Evolutionary conservation across 306 rosid species (phyloP).

Genomic region (Vachellia collinsii): DNA sequence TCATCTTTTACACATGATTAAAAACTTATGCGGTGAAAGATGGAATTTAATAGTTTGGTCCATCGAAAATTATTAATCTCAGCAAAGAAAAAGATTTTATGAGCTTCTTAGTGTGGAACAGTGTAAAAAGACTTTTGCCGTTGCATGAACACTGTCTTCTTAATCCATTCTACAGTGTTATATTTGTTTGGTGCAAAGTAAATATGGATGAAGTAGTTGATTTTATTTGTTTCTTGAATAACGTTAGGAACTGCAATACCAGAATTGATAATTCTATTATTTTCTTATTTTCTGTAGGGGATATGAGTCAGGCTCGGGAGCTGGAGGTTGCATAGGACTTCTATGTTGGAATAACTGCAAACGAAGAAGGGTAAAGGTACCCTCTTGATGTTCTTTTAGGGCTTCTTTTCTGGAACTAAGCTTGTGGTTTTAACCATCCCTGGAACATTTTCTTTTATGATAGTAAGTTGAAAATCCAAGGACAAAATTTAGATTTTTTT

Average conservation of each 20-base stretch:
- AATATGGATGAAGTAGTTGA: not conserved
- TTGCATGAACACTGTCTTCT: not conserved
- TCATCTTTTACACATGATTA: conserved; percentile 4
- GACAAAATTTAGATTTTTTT: not conserved
- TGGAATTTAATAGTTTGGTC: conserved; percentile 18
- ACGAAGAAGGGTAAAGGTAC: conserved; percentile 71
- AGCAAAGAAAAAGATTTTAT: not conserved
- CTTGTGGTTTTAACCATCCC: not conserved
- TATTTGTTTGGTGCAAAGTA: not conserved
- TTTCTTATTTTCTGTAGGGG: too few species aligned
- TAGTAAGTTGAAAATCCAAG: not conserved
- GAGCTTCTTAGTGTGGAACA: not conserved
- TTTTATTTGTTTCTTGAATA: not conserved
- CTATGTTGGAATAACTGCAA: conserved; percentile 76
- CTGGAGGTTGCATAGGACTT: conserved; percentile 71
- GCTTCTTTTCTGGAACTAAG: not conserved
- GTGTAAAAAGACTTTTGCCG: not conserved
- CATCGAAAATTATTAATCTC: conserved; percentile 2
- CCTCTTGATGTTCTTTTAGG: conserved; percentile 16
- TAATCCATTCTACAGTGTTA: not conserved
- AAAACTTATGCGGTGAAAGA: conserved; percentile 15
- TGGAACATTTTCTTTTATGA: not conserved
- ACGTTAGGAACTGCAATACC: conserved; percentile 1
- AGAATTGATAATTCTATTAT: not conserved
- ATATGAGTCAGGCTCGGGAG: conserved; percentile 1